A percentile compares a stretch with the other conserved stretches of the same genome.
These are phyloP conservation scores for Diplodia corticola DNA, from an alignment of 2,329 filamentous ascomycete genomes.

Conservation along the genomic window DNA sequence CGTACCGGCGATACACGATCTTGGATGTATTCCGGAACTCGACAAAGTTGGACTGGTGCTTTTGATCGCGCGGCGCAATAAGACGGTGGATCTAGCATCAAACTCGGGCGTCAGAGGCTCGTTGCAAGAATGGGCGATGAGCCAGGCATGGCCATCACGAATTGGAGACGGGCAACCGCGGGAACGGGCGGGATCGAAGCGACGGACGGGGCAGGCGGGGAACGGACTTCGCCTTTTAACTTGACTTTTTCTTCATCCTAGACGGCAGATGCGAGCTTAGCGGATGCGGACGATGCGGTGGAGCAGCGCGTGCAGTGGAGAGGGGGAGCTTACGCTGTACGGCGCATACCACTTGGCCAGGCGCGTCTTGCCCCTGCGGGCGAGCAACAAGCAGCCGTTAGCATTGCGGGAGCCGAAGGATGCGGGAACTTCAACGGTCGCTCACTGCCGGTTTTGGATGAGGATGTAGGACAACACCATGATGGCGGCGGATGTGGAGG, in stretches of 20 bases:
- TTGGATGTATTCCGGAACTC: constrained; percentile 86
- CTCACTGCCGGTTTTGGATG: constrained; percentile 84
- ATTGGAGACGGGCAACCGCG: not conserved
- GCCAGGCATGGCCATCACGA: not conserved
- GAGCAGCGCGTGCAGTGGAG: not conserved
- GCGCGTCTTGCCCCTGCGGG: constrained; percentile 86
- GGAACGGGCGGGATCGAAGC: not conserved
- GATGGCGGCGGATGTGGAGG: constrained; percentile 25
- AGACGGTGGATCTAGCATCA: constrained; percentile 84
- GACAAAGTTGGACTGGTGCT: constrained; percentile 99
- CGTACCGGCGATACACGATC: constrained; percentile 96
- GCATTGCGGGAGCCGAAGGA: not conserved
- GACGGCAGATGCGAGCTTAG: not conserved
- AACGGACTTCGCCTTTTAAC: constrained; percentile 86
- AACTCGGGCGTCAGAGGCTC: not conserved
- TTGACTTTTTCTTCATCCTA: constrained; percentile 98
- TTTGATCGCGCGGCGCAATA: constrained; percentile 95
- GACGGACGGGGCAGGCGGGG: not conserved
- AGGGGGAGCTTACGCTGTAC: constrained; percentile 65
- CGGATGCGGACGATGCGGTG: not conserved
- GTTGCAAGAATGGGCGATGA: not conserved
- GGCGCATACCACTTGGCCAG: constrained; percentile 99
- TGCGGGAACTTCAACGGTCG: constrained; percentile 21
- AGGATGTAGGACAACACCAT: constrained; percentile 82
- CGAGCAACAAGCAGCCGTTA: constrained; percentile 5